Evolutionary conservation across 1,284 basidiomycete genomes (phyloP).

Genomic region (Amylostereum chailletii): DNA sequence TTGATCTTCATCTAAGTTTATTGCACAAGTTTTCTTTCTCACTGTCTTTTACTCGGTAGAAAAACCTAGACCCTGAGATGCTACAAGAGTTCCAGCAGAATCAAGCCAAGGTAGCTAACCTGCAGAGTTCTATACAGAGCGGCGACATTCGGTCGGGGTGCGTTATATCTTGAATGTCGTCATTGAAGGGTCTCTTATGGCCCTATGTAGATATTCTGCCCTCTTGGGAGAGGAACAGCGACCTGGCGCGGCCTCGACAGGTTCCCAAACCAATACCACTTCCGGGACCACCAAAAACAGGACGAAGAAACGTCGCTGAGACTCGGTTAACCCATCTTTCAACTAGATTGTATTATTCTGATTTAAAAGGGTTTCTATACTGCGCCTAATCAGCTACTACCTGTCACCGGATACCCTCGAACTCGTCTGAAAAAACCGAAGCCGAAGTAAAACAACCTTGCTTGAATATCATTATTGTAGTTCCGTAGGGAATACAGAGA

Average conservation of each 20-base stretch:
- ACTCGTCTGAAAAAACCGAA: too few species aligned
- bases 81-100: conserved; percentile 64
- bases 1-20: conserved; percentile 12
- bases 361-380: too few species aligned
- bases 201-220: conserved; percentile 10
- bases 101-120: conserved; percentile 50
- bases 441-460: too few species aligned
- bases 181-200: neutral
- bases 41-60: conserved; percentile 31
- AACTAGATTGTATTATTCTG: too few species aligned
- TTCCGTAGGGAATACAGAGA: too few species aligned
- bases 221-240: conserved; percentile 10
- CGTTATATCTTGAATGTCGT: conserved; percentile 6
- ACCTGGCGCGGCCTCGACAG: neutral
- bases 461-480: too few species aligned
- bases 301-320: neutral
- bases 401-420: too few species aligned
- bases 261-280: neutral
- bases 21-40: conserved; percentile 2
- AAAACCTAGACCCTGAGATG: conserved; percentile 71
- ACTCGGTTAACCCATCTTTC: too few species aligned
- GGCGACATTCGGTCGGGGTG: conserved; percentile 56
- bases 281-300: neutral
- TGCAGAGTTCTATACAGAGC: conserved; percentile 50
- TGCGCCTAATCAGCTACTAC: too few species aligned